Base-by-base conservation (phyloP, 208 protist species). In the Trypanosoma grayi region DNA sequence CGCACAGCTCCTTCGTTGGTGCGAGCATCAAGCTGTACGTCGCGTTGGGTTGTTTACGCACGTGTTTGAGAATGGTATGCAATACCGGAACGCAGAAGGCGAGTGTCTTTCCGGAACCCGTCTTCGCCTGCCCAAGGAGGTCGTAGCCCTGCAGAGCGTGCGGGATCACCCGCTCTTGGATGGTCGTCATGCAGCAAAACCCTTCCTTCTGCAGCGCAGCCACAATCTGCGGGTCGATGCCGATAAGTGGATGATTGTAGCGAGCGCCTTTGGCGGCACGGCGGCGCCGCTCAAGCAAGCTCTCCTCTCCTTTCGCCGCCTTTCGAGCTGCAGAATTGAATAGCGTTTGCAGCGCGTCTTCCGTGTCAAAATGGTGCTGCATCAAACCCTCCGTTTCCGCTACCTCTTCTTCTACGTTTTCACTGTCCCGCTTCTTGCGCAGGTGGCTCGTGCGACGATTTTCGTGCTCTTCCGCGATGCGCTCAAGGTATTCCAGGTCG, bases 71-170 rank as follows among this genome's bases (percentile, higher is more conserved):
- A 22, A 85, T 68, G 16, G 68, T 62, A 45, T 99, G 92, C 5
- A 99, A 73, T 13, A 99, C 89, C 5, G 96, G 95, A 11, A 98
- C 70, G 47, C 81, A 92, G 63, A 98, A 98, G 39, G 93, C 90
- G 20, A 97, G 82, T 5, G 96, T 98, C 60, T 98, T 98, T 48
- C 96, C 96, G 30, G 86, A 95, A 52, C 96, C 96, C 25, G 96
- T 98, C 60, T 95, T 77, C 1, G 96, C 92, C 60, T 97, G 84
- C 2, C 85, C 93, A 22, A 98, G 74, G 10, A 97, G 33, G 63
- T 98, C 93, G 72, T 85, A 89, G 18, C 87, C 86, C 46, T 89
- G 73, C n/a, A 98, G 56, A 4, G 86, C 83, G 51, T 90, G 75
- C 14, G 97, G 97, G 41, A 99, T 97, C 13, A 85, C 70, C 59